phyloP scores from a whole-genome alignment of 805 yeast species.

The Cyberlindnera amylophila region DNA sequence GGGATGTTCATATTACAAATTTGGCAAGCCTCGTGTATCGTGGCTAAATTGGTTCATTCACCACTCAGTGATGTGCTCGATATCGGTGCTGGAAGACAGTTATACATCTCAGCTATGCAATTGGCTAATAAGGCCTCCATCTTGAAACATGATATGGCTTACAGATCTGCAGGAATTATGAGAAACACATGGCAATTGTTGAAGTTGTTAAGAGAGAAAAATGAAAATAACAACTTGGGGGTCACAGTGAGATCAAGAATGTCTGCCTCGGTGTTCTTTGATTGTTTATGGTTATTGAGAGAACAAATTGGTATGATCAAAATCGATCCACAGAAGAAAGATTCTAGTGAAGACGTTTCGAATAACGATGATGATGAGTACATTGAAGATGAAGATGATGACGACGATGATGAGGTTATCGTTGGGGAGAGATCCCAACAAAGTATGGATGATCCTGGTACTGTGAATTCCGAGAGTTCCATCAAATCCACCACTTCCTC shows the following conservation, averaged over 20 bases:
- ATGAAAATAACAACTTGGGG: conserved; percentile 32
- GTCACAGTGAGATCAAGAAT: conserved; percentile 75
- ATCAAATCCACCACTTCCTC: conserved; percentile 27
- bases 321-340: conserved; percentile 33
- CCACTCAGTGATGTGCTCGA: conserved; percentile 65
- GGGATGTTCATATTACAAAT: conserved; percentile 75
- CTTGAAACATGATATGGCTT: conserved; percentile 87
- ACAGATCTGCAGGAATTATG: conserved; percentile 91
- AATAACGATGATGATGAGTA: conserved; percentile 25
- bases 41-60: conserved; percentile 76
- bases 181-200: conserved; percentile 89
- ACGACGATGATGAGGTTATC: conserved; percentile 18
- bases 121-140: conserved; percentile 78
- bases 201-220: conserved; percentile 57
- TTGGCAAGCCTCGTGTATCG: conserved; percentile 90
- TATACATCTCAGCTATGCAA: conserved; percentile 63
- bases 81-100: conserved; percentile 62
- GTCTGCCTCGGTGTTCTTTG: conserved; percentile 92
- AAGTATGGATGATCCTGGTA: conserved; percentile 25
- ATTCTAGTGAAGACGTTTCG: conserved; percentile 10
- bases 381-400: conserved; percentile 25
- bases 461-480: conserved; percentile 34
- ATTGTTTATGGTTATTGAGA: conserved; percentile 77
- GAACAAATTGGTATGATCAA: conserved; percentile 87
- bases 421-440: conserved; percentile 16